Evolutionary conservation across 495 filamentous ascomycete species (phyloP), one percentile per base, ranked within the genome.

Genomic region (Extremus antarcticus): DNA sequence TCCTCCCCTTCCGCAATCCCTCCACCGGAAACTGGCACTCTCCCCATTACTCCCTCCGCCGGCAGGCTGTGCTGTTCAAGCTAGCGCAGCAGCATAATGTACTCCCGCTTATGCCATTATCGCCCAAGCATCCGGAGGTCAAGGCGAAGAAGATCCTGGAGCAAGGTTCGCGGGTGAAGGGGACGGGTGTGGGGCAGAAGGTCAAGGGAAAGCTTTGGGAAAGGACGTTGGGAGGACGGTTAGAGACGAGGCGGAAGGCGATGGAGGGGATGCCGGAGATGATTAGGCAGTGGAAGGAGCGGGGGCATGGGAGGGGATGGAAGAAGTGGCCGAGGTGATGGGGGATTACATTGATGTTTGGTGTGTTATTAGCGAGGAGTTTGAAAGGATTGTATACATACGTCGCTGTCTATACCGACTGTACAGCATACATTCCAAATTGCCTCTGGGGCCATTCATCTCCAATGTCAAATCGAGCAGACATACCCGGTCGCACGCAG

Each of bases 171-270:
- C 73, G 80, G 43, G 82, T 95, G 59, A 92, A 86, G 78, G 88
- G 90, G 61, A 95, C 92, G 17, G 88, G 91, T 75, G 57, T 29
- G 24, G 90, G 89, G n/a, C 79, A 94, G 75, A 81, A 79, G 68
- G 90, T 95, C 61, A 96, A 95, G 82, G 92, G 92, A 64, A 88
- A 96, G 71, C 77, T 78, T 67, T 87, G 87, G 81, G 92, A 98
- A 77, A 80, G 92, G 70, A 87, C 83, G 59, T 72, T 95, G 76
- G 84, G 85, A 73, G 73, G 76, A 47, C 80, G 81, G 78, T 81
- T 97, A 74, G 90, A 95, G 69, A 81, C 84, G 74, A 80, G 90
- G 68, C 85, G 83, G 77, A 76, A 86, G 70, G 92, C 92, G 50
- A 97, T 98, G 90, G 66, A 87, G 73, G 83, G 80, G 54, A 98